Percentiles rank a stretch among this genome's conserved stretches.
These are phyloP conservation scores for Phytophthora pluvialis DNA, from an alignment of 352 stramenopile genomes.

Conservation along the genomic window DNA sequence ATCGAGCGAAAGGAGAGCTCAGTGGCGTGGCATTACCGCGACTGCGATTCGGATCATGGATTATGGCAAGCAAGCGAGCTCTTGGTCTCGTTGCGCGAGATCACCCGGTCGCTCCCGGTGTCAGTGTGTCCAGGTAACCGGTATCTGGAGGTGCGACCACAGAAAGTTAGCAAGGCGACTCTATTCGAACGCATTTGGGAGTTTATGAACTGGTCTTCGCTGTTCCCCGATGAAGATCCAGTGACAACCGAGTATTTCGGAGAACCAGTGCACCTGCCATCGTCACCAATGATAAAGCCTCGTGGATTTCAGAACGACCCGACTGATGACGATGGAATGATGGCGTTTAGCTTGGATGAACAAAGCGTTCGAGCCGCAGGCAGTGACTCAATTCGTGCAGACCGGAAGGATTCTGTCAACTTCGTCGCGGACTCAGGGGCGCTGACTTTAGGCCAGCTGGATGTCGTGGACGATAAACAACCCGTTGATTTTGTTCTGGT, in stretches of 20 bases:
- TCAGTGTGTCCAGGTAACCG: constrained; percentile 80
- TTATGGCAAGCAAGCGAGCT: constrained; percentile 92
- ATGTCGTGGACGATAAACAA: constrained; percentile 37
- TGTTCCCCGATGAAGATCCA: constrained; percentile 72
- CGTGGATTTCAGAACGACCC: constrained; percentile 32
- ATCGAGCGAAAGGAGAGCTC: constrained; percentile 89
- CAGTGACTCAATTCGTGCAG: constrained; percentile 12
- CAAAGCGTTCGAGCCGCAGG: constrained; percentile 9
- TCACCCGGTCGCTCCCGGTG: constrained; percentile 75
- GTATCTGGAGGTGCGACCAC: constrained; percentile 75
- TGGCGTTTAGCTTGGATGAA: constrained; percentile 17
- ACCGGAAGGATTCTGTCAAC: constrained; percentile 32
- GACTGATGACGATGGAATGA: constrained; percentile 15
- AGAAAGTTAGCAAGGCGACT: constrained; percentile 84
- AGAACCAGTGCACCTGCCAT: constrained; percentile 48
- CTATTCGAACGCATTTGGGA: constrained; percentile 87
- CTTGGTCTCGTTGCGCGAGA: constrained; percentile 75
- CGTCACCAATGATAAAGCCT: constrained; percentile 59
- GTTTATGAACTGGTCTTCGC: constrained; percentile 77
- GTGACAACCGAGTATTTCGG: constrained; percentile 80
- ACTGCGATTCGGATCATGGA: constrained; percentile 88
- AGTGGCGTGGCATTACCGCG: constrained; percentile 91
- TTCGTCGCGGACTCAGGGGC: constrained; percentile 14
- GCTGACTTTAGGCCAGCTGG: constrained; percentile 21
- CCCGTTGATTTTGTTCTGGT: constrained; percentile 84